Base-by-base conservation (phyloP, 306 rosid species). In the Canavalia ensiformis region DNA sequence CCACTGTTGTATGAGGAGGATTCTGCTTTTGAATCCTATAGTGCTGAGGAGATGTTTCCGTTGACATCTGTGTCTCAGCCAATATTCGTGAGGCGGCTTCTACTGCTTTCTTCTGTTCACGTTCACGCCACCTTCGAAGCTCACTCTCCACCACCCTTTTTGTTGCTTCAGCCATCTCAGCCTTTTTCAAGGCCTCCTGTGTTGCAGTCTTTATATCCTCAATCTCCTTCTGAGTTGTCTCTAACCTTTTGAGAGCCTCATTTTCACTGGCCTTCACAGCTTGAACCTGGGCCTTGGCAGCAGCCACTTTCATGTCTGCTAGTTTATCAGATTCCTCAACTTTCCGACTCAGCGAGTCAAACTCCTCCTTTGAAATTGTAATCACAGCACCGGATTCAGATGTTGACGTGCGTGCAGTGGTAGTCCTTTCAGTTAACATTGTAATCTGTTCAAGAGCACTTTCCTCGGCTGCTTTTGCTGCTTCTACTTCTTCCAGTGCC, bases 221-320 rank as follows among this genome's bases (percentile, higher is more conserved):
- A 1, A 92, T 92, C 81, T 96, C 99, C n/a, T n/a, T n/a, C n/a
- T n/a, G n/a, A n/a, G n/a, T n/a, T n/a, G n/a, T n/a, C n/a, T n/a
- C n/a, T n/a, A 96, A 74, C 84, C 70, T 88, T 75, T 92, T 82
- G 79, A 90, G 57, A 25, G 89, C 86, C 86, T 96, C 99, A 58
- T 90, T 91, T 88, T 96, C 98, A 65, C 99, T 88, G 73, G 99
- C 97, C 86, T 86, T 96, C 90, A 96, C 99, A n/a, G 99, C 99
- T 83, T 91, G 97, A 70, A 87, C 99, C 86, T 93, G 98, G 68
- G 99, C 99, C 88, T 86, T 35, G 49, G 99, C 99, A 58, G 99
- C 99, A 71, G 93, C 99, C 64, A 96, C n/a, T n/a, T n/a, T n/a
- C n/a, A n/a, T n/a, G n/a, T n/a, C n/a, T n/a, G n/a, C n/a, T n/a